Evolutionary conservation across 108 stramenopile species (phyloP).

Genomic region (Heterococcus sp.): DNA sequence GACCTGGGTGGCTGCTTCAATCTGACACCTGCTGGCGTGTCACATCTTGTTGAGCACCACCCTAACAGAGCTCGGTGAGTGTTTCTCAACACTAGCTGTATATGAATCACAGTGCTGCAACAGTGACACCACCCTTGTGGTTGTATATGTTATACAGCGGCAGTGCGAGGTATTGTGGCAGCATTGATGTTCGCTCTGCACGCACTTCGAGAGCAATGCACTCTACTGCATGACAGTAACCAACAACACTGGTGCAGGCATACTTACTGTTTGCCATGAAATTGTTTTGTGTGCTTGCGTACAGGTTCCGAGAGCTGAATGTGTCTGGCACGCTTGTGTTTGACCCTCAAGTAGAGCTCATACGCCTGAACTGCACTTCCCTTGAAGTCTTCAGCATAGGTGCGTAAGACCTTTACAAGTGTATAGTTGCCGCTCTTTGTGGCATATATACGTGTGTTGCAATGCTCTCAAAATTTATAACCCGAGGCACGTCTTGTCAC

Average conservation of each 20-base stretch:
- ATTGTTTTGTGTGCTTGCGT: not conserved
- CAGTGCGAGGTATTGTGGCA: not conserved
- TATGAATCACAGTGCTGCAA: not conserved
- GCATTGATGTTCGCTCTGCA: not conserved
- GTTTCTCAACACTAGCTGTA: not conserved
- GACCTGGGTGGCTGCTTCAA: constrained; percentile 46
- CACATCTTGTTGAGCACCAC: not conserved
- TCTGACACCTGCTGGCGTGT: constrained; percentile 18
- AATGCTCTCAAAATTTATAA: too few relatives aligned
- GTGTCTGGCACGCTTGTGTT: constrained; percentile 6
- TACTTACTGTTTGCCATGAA: not conserved
- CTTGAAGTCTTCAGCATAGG: constrained; percentile 11
- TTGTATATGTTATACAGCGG: not conserved
- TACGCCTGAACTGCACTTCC: constrained; percentile 3
- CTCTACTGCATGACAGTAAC: too few relatives aligned
- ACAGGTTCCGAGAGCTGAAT: constrained; percentile 8
- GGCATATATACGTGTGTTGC: too few relatives aligned
- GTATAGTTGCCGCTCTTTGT: too few relatives aligned
- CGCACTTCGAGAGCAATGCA: not conserved
- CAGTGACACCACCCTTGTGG: not conserved
- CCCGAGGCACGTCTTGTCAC: too few relatives aligned
- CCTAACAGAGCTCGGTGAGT: constrained; percentile 14
- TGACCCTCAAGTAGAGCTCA: constrained; percentile 6
- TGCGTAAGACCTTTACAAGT: too few relatives aligned
- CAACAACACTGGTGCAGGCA: too few relatives aligned